Percentiles rank a stretch among this genome's conserved stretches.
These are phyloP conservation scores for Pleurotus tuber-regium DNA, from an alignment of 768 basidiomycete species.

Conservation along the genomic window DNA sequence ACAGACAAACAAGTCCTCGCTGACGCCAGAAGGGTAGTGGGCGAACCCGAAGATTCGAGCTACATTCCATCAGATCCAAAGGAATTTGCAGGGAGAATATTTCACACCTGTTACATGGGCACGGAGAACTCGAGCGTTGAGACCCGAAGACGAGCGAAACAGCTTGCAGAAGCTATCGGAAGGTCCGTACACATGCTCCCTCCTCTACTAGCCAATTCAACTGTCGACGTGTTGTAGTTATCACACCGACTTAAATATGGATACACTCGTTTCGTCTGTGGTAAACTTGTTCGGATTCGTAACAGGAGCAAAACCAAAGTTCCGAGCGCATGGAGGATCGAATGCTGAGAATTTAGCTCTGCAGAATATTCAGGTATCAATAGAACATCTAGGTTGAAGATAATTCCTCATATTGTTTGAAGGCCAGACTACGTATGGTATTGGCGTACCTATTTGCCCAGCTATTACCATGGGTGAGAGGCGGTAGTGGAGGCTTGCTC, in stretches of 20 bases:
- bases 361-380: slow-evolving; percentile 88
- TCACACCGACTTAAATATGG: slow-evolving; percentile 96
- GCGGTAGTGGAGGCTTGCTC: slow-evolving; percentile 79
- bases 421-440: slow-evolving; percentile 95
- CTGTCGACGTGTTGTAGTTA: too few species aligned
- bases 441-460: slow-evolving; percentile 94
- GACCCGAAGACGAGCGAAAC: slow-evolving; percentile 83
- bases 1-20: slow-evolving; percentile 81
- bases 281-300: slow-evolving; percentile 81
- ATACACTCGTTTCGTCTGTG: slow-evolving; percentile 81
- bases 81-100: slow-evolving; percentile 84
- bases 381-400: slow-evolving; percentile 31
- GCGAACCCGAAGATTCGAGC: slow-evolving; percentile 75
- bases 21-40: slow-evolving; percentile 87
- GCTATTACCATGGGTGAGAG: slow-evolving; percentile 88
- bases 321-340: slow-evolving; percentile 84
- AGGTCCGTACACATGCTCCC: slow-evolving; percentile 46
- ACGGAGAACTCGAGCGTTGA: slow-evolving; percentile 93
- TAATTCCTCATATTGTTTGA: not conserved
- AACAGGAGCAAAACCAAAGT: slow-evolving; percentile 60
- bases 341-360: slow-evolving; percentile 90
- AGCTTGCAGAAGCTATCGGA: slow-evolving; percentile 85
- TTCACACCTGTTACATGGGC: slow-evolving; percentile 99
- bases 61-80: slow-evolving; percentile 86
- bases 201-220: too few species aligned